Evolutionary conservation across 306 rosid genomes (phyloP), one percentile per base, ranked within the genome.

Genomic region (Prunus padus): DNA sequence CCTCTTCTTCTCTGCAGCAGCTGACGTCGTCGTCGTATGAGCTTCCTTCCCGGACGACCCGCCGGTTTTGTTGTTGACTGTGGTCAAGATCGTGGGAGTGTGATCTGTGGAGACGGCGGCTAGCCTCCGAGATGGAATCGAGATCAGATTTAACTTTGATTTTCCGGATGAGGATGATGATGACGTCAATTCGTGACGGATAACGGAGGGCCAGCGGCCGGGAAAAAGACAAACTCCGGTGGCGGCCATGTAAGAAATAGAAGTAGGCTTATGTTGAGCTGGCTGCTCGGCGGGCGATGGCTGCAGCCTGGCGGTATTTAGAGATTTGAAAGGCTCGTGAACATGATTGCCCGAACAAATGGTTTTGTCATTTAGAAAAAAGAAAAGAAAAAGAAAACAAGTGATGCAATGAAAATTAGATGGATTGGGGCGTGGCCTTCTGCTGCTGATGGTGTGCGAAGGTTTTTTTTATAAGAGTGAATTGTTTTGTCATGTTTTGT

Each of bases 241-340:
- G 71, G 81, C 70, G 47, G 89, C 73, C 97, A 91, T 91, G 65
- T 68, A 37, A 63, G 62, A 3, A 26, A 69, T 1, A 19, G 60
- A 54, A 7, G 42, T 37, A 37, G 25, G 60, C 60, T n/a, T 11
- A 26, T 23, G 4, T 3, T 6, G 73, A 18, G 26, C 5, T 14
- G 40, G 61, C 33, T 7, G 64, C 11, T 19, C 2, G 5, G 11
- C 31, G 73, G 60, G 16, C 33, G 19, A 23, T 51, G 16, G 74
- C 44, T 11, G n/a, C 57, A 1, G 49, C 30, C 19, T 50, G 74
- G 28, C 46, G 47, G 74, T 69, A 9, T 50, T 49, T 15, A 0
- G 60, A 69, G 60, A 14, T 50, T 69, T 14, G 42, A 25, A 60
- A 30, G n/a, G 40, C 26, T 7, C 3, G 33, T 60, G 40, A 60